phyloP scores from a whole-genome alignment of 139 green algal genomes.

The Tetraselmis striata region DNA sequence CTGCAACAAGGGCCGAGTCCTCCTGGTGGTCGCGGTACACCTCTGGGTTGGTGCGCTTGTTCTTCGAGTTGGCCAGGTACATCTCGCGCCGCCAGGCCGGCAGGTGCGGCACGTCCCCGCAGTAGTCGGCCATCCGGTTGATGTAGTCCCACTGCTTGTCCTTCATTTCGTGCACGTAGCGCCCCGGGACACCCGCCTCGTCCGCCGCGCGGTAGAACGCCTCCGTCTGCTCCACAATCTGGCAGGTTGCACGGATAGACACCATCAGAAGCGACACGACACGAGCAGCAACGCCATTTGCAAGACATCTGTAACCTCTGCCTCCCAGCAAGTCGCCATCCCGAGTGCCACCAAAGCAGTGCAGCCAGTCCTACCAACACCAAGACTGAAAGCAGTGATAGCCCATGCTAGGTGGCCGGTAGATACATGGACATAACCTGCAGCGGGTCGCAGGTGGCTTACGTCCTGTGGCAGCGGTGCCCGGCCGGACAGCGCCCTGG shows the following conservation, averaged over 20 bases:
- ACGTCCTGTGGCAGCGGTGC: constrained; percentile 13
- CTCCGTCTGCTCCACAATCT: constrained; percentile 25
- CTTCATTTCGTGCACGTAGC: constrained; percentile 19
- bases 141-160: constrained; percentile 46
- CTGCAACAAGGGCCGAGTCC: not conserved
- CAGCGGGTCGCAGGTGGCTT: not conserved
- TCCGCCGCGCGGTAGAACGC: constrained; percentile 12
- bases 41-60: not conserved
- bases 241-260: no score
- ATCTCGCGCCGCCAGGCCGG: constrained; percentile 18
- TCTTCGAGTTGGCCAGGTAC: not conserved
- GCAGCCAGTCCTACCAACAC: no score
- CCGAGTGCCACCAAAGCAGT: no score
- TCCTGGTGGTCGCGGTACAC: not conserved
- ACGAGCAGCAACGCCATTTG: no score
- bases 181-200: not conserved
- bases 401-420: no score
- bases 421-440: no score
- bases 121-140: constrained; percentile 19
- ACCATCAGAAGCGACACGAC: no score
- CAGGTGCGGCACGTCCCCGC: constrained; percentile 17
- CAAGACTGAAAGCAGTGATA: no score
- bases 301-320: no score
- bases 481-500: constrained; percentile 36
- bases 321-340: no score